phyloP scores from a whole-genome alignment of 2,329 filamentous ascomycete genomes.

The Aspergillus fumigatiaffinis region DNA sequence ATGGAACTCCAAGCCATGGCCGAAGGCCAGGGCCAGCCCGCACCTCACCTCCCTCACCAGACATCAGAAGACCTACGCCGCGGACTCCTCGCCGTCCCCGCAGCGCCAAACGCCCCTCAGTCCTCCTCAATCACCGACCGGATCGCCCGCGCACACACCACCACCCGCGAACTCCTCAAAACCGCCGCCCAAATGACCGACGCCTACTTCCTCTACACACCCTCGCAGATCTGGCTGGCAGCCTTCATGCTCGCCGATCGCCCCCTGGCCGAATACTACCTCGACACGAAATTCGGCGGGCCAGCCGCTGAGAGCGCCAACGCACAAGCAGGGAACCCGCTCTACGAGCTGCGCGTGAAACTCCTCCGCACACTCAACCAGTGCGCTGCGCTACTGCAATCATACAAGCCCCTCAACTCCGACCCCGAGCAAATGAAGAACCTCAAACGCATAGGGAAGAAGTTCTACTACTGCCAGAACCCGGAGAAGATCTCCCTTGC shows the following conservation, averaged over 20 bases:
- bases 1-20: conserved; percentile 73
- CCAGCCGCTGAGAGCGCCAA: conserved; percentile 5
- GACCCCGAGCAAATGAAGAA: conserved; percentile 41
- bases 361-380: conserved; percentile 34
- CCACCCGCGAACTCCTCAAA: conserved; percentile 69
- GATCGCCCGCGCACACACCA: conserved; percentile 63
- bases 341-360: conserved; percentile 34
- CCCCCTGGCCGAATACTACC: conserved; percentile 42
- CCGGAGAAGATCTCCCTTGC: conserved; percentile 44
- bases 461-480: conserved; percentile 47
- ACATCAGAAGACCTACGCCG: conserved; percentile 29
- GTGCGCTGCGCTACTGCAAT: conserved; percentile 38
- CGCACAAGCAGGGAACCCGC: conserved; percentile 14
- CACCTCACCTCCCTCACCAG: conserved; percentile 26
- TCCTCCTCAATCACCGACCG: conserved; percentile 40
- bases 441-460: conserved; percentile 46
- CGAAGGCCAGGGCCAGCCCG: conserved; percentile 51
- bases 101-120: conserved; percentile 17
- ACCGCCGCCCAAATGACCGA: conserved; percentile 83
- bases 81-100: conserved; percentile 27
- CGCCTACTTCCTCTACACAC: conserved; percentile 94
- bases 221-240: conserved; percentile 87
- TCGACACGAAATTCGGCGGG: conserved; percentile 41
- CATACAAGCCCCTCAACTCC: conserved; percentile 35
- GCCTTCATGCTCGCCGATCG: conserved; percentile 71